Evolutionary conservation across 148 eudicot species (phyloP).

Genomic region (Salicornia ramosissima): DNA sequence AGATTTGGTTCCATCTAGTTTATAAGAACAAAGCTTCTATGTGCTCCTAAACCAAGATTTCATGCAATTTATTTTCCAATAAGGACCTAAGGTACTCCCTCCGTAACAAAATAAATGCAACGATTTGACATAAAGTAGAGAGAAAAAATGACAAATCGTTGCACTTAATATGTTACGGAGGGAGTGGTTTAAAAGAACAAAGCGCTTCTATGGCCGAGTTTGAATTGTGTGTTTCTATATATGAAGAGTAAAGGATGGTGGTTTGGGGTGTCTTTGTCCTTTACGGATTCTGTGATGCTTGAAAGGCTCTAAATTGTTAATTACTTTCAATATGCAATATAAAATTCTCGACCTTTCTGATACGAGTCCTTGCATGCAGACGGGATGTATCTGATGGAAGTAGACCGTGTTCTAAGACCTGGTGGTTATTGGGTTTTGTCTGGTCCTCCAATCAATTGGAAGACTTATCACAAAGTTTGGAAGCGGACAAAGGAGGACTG

Average conservation of each 20-base stretch:
- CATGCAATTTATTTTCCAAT: background rate
- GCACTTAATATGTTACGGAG: no score
- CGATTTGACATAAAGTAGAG: no score
- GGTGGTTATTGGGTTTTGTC: slow-evolving; percentile 82
- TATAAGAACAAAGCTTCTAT: background rate
- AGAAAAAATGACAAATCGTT: no score
- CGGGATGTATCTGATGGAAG: slow-evolving; percentile 67
- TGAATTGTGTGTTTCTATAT: background rate
- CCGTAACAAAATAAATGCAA: no score
- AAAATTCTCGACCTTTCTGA: background rate
- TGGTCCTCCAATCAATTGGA: slow-evolving; percentile 82
- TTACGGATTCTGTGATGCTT: background rate
- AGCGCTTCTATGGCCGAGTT: background rate
- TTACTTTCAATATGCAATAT: background rate
- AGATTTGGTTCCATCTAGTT: background rate
- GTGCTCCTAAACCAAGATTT: background rate
- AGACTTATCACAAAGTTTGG: slow-evolving; percentile 60
- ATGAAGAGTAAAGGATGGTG: background rate
- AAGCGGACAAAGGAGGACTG: slow-evolving; percentile 58
- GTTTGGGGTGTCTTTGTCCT: background rate
- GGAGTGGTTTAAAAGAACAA: no score
- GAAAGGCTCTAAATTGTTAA: background rate
- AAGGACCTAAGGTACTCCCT: no score
- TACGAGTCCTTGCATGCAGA: slow-evolving; percentile 31
- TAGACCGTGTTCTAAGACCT: slow-evolving; percentile 78